Evolutionary conservation across 129 eudicot species (phyloP), one percentile per base, ranked within the genome.

Genomic region (Pittosporum tobira): DNA sequence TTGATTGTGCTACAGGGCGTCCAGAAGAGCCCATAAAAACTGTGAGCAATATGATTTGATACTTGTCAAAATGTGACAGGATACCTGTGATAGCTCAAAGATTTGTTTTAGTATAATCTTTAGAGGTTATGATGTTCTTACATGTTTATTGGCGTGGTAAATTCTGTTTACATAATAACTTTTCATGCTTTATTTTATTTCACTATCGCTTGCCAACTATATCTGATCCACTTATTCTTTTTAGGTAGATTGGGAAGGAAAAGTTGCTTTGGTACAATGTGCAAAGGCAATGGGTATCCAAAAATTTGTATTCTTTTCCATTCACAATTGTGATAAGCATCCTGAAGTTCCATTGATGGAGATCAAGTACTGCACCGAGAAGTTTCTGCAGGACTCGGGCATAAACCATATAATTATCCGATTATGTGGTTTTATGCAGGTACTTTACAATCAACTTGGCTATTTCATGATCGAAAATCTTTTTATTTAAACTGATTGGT

Each of bases 191-290:
- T 42, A 8, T 21, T 58, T 13, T 20, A 26, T 25, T 26, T 52
- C n/a, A 27, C 4, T 19, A 24, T 21, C 6, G 54, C 25, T 30
- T 43, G 62, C 53, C 59, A 60, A 57, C 51, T 34, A 43, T 59
- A 67, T 16, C 46, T 59, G 50, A 59, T 59, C 50, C 21, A 52
- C 62, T 48, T 47, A 19, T 81, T 68, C 74, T 50, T 70, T 89
- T 69, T 87, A 93, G 99, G 99, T 93, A 79, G 99, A 93, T 66
- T 93, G 99, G 99, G 99, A 87, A 87, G 99, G 99, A 71, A 93
- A 93, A 66, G 94, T 93, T 84, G 99, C 99, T 75, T 94, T 93
- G 26, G 84, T 93, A 76, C 99, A 93, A 76, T 93, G 99, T 79
- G 99, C 99, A 54, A 93, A 93, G 77, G 99, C 99, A 70, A 93